Base-by-base conservation (phyloP, 257 asterid species). In the Hygrophila difformis region DNA sequence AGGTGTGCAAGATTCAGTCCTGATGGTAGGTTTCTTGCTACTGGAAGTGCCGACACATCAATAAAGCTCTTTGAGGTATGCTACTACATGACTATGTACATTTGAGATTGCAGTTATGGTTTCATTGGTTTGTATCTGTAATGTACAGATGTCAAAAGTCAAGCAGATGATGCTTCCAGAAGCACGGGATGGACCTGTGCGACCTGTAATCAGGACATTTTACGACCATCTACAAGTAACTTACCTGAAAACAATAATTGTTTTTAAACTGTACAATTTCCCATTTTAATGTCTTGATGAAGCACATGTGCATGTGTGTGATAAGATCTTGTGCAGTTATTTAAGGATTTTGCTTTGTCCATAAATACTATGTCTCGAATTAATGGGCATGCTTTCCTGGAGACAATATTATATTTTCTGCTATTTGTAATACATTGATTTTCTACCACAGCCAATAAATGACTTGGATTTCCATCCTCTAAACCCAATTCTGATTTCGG, bases 391-490 rank as follows among this genome's bases (percentile, higher is more conserved):
- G 48, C 39, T 63, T 29, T 53, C 36, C 17, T 36, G 40, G 59
- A 41, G 58, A 41, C 4, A 10, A 23, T 28, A 21, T 16, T 19
- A 35, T 35, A 26, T 19, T 13, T 60, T 45, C 12, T 47, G 49
- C 49, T 37, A 14, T 33, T 46, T 72, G 45, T 53, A 60, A 69
- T 55, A 55, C 31, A 39, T 41, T 63, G 11, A 53, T 35, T 71
- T 36, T 21, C 53, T 44, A 39, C 43, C 69, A 87, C 95, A 81
- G 95, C 91, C 95, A 29, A 70, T 81, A 59, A 85, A 78, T 74
- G 93, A 84, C 66, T 62, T 84, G 81, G 95, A 84, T 61, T 84
- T 84, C 77, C 93, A 84, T 76, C 95, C 95, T 70, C 91, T 66
- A 53, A 81, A 74, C 62, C 51, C 84, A 38, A 63, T 85, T 63